phyloP scores from a whole-genome alignment of 352 stramenopile genomes.

The Globisporangium alternatum region DNA sequence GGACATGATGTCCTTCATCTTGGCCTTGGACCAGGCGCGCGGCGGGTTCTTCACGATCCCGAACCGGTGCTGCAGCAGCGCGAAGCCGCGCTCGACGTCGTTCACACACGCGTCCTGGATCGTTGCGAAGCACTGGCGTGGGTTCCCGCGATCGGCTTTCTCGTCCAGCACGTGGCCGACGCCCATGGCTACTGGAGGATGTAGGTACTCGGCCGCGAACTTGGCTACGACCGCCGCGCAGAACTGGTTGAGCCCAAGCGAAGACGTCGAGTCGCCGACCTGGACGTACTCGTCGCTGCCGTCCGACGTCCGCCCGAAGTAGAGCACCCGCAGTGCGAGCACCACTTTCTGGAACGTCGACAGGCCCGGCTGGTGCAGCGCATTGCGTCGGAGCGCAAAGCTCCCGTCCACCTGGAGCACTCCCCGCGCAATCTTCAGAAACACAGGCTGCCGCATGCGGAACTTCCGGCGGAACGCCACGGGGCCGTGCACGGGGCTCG shows the following conservation, averaged over 20 bases:
- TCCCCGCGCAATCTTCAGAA: background rate
- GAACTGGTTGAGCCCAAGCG: background rate
- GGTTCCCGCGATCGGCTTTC: background rate
- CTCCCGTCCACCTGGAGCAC: background rate
- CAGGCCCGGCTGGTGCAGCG: background rate
- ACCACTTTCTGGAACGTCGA: background rate
- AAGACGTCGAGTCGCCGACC: background rate
- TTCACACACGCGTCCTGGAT: conserved; percentile 1
- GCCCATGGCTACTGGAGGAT: background rate
- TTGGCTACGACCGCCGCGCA: background rate
- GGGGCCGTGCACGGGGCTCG: background rate
- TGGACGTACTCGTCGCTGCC: background rate
- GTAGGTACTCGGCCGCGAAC: background rate
- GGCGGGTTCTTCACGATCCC: background rate
- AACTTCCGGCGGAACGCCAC: background rate
- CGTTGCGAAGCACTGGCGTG: background rate
- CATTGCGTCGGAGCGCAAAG: background rate
- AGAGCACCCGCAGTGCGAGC: background rate
- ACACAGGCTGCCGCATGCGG: background rate
- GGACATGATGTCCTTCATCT: conserved; percentile 1
- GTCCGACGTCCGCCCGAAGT: background rate
- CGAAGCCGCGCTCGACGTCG: conserved; percentile 1
- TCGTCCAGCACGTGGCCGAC: background rate
- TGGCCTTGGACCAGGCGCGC: background rate
- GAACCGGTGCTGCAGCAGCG: background rate